Base-by-base conservation (phyloP, 2,329 filamentous ascomycete genomes). In the Apiospora koreana region DNA sequence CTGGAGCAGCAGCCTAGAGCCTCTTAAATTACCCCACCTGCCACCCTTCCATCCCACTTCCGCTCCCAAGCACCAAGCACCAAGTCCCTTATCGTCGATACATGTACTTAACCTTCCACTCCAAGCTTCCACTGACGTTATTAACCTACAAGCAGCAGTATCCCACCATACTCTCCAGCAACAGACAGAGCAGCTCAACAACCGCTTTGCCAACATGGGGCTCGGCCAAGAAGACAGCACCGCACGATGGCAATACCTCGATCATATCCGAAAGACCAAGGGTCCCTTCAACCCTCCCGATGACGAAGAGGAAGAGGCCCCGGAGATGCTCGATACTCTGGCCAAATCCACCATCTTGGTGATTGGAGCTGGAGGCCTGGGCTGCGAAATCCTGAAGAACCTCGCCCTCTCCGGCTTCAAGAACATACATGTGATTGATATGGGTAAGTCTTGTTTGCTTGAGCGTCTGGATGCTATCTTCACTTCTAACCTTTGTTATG, bases 351-450 rank as follows among this genome's bases (percentile, higher is more conserved):
- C 94, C 80, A 86, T 97, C 70, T 81, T 97, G 89, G 75, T 77
- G 18, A 98, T 95, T 75, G 96, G 96, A 70, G 96, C 96, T 71
- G 96, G 96, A 72, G 96, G 96, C 14, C 83, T 99, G 71, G 96
- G 96, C 74, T 99, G 96, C 77, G 96, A 99, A 80, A 97, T 99
- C 62, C 85, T 99, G 68, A 99, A 99, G 85, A 94, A 99, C 78
- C 87, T 99, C 43, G 96, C 96, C 54, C 87, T 99, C 68, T 98
- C 95, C 1, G 94, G 95, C 38, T 99, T 99, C 85, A 97, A 93
- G 81, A 90, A 97, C 77, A 98, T 99, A 75, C 94, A 99, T 84
- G 96, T 99, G 71, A 98, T 99, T 77, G 96, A 99, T 83, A 99
- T 99, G 96, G 94, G 93, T 92, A 82, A 21, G 70, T 31, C 5